phyloP scores from a whole-genome alignment of 2,329 filamentous ascomycete species.

The Arthroderma sp. region DNA sequence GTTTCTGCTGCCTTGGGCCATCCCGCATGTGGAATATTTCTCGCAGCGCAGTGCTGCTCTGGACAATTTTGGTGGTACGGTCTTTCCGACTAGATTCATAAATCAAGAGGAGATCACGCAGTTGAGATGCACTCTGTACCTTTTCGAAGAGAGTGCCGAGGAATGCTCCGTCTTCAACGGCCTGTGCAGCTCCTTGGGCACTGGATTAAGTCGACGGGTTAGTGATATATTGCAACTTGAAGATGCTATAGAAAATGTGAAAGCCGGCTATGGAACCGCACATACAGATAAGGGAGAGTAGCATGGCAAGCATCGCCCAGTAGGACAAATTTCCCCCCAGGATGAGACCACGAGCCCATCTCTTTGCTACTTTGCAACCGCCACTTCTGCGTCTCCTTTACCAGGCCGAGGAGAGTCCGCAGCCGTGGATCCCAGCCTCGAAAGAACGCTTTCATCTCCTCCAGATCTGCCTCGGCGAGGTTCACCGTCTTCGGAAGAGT shows the following conservation, averaged over 20 bases:
- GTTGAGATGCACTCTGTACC: conserved; percentile 12
- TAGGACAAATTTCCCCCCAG: conserved; percentile 45
- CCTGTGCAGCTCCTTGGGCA: conserved; percentile 24
- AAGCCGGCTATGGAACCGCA: conserved; percentile 35
- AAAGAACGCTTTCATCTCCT: conserved; percentile 44
- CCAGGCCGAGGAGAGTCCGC: conserved; percentile 8
- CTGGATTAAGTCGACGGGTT: conserved; percentile 8
- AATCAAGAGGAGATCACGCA: conserved; percentile 19
- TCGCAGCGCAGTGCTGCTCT: conserved; percentile 49
- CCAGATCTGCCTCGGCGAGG: conserved; percentile 21
- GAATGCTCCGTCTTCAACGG: conserved; percentile 24
- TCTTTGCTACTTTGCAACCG: conserved; percentile 45
- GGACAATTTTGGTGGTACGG: conserved; percentile 49
- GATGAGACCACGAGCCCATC: conserved; percentile 47
- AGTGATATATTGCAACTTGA: not conserved
- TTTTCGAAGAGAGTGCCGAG: conserved; percentile 18
- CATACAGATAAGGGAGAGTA: conserved; percentile 46
- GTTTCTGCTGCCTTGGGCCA: conserved; percentile 43
- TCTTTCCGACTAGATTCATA: conserved; percentile 49
- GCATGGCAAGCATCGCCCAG: conserved; percentile 54
- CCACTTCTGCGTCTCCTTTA: conserved; percentile 39
- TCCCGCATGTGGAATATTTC: conserved; percentile 51
- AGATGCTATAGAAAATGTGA: not conserved
- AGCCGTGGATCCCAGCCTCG: conserved; percentile 44
- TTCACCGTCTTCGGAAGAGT: conserved; percentile 37